These are phyloP conservation scores for Zygosaccharomyces pseudobailii DNA, from an alignment of 1,139 yeast species.

Conservation along the genomic window DNA sequence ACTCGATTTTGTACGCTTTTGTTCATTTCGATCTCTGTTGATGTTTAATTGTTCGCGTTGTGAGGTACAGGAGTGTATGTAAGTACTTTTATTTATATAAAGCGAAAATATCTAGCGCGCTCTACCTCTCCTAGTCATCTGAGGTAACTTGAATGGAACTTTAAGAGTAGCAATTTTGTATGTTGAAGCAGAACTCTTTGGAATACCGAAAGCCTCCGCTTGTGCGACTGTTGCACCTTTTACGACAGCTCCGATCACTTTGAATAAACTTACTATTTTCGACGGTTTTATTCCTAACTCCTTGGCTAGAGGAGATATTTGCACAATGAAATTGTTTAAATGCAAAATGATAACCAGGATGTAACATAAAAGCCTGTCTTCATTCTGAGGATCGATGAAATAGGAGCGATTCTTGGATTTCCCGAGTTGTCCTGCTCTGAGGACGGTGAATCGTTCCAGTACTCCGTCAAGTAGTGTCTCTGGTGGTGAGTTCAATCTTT, in stretches of 20 bases:
- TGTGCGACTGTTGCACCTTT: slow-evolving; percentile 74
- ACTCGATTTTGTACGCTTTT: neutral
- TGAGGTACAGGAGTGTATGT: neutral
- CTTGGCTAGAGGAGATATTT: slow-evolving; percentile 74
- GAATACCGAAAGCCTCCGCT: slow-evolving; percentile 79
- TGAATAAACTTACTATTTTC: slow-evolving; percentile 61
- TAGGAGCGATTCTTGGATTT: slow-evolving; percentile 68
- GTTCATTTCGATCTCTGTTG: neutral
- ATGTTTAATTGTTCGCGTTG: neutral
- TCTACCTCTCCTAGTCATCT: slow-evolving; percentile 66
- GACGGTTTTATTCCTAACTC: slow-evolving; percentile 82
- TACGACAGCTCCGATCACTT: slow-evolving; percentile 76
- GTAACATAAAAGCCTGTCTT: slow-evolving; percentile 80
- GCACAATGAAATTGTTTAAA: slow-evolving; percentile 70
- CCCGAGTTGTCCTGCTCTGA: slow-evolving; percentile 63
- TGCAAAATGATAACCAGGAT: slow-evolving; percentile 69
- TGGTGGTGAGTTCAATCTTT: slow-evolving; percentile 63
- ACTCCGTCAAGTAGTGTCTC: slow-evolving; percentile 71
- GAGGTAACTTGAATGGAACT: slow-evolving; percentile 90
- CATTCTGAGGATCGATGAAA: slow-evolving; percentile 78
- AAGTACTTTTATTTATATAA: neutral
- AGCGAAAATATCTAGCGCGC: slow-evolving; percentile 20
- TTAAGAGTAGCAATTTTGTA: slow-evolving; percentile 77
- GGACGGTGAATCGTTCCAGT: slow-evolving; percentile 62
- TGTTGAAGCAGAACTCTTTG: slow-evolving; percentile 56